A percentile compares a stretch with the other conserved stretches of the same genome.
Conservation (phyloP, 2,329 filamentous ascomycete genomes). For the Trichoderma polysporum region DNA sequence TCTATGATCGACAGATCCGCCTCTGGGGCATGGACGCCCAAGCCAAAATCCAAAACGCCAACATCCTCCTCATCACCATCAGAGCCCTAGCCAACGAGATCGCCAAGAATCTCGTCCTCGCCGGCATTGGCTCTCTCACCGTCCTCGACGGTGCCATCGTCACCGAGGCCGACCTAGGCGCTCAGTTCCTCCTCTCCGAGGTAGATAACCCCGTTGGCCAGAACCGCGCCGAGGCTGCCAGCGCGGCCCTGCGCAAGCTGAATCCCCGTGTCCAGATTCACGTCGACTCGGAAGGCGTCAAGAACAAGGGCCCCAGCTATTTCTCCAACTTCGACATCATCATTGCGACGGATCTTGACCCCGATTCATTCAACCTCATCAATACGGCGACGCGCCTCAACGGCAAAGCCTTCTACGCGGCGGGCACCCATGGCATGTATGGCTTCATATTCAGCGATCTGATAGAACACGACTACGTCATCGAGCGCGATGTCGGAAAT, state of each 20-base stretch:
- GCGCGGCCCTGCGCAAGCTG: slow-evolving; percentile 74
- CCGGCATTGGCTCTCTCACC: slow-evolving; percentile 86
- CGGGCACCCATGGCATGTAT: slow-evolving; percentile 83
- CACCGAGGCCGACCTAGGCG: slow-evolving; percentile 75
- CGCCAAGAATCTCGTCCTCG: slow-evolving; percentile 94
- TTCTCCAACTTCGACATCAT: slow-evolving; percentile 79
- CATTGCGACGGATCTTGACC: slow-evolving; percentile 84
- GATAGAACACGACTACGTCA: slow-evolving; percentile 83
- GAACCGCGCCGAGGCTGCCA: slow-evolving; percentile 81
- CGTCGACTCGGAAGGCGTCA: slow-evolving; percentile 67
- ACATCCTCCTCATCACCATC: slow-evolving; percentile 85
- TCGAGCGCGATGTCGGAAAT: slow-evolving; percentile 83
- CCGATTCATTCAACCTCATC: slow-evolving; percentile 71
- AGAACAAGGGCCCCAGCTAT: slow-evolving; percentile 68
- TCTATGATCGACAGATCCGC: slow-evolving; percentile 96
- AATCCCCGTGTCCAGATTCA: slow-evolving; percentile 84
- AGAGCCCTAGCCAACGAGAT: slow-evolving; percentile 90
- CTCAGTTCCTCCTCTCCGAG: slow-evolving; percentile 75
- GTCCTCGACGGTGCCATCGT: slow-evolving; percentile 77
- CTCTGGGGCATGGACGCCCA: slow-evolving; percentile 97
- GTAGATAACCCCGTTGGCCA: slow-evolving; percentile 67
- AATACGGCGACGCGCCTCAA: slow-evolving; percentile 83
- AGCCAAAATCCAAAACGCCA: slow-evolving; percentile 84
- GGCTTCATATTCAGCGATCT: slow-evolving; percentile 95
- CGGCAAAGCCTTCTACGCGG: slow-evolving; percentile 82